phyloP scores from a whole-genome alignment of 2,329 filamentous ascomycete genomes.

The Arachnopeziza araneosa region DNA sequence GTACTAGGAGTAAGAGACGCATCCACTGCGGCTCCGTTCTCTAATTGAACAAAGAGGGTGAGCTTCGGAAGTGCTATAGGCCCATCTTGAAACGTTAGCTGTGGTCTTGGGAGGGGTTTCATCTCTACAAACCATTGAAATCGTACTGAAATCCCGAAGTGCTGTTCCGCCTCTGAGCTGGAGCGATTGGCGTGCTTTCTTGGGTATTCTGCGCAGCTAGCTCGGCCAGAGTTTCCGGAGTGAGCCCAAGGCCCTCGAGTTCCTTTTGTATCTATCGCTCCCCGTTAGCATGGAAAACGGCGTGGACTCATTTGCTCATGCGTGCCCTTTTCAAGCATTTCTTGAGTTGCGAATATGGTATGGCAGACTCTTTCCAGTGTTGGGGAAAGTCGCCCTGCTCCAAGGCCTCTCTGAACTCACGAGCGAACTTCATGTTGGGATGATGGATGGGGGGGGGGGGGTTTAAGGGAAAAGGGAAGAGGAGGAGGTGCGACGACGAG shows the following conservation, averaged over 20 bases:
- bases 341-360: slow-evolving; percentile 80
- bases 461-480: no score
- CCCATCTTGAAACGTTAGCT: slow-evolving; percentile 15
- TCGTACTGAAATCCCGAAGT: slow-evolving; percentile 46
- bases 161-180: slow-evolving; percentile 4
- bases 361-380: slow-evolving; percentile 67
- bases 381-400: slow-evolving; percentile 68
- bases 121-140: slow-evolving; percentile 42
- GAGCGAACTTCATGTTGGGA: slow-evolving; percentile 72
- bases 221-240: slow-evolving; percentile 61
- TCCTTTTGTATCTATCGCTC: background rate
- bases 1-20: slow-evolving; percentile 53
- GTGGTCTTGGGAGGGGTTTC: background rate
- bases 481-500: no score
- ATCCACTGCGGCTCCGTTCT: slow-evolving; percentile 62
- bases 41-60: slow-evolving; percentile 62
- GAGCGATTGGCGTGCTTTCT: background rate
- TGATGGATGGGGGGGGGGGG: background rate
- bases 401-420: slow-evolving; percentile 67
- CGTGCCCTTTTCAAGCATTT: slow-evolving; percentile 77
- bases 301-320: slow-evolving; percentile 21
- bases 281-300: background rate
- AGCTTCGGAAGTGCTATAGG: slow-evolving; percentile 59
- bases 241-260: slow-evolving; percentile 64
- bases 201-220: slow-evolving; percentile 40